These are phyloP conservation scores for Phytopythium mirpurense DNA, from an alignment of 352 stramenopile genomes.

Conservation along the genomic window DNA sequence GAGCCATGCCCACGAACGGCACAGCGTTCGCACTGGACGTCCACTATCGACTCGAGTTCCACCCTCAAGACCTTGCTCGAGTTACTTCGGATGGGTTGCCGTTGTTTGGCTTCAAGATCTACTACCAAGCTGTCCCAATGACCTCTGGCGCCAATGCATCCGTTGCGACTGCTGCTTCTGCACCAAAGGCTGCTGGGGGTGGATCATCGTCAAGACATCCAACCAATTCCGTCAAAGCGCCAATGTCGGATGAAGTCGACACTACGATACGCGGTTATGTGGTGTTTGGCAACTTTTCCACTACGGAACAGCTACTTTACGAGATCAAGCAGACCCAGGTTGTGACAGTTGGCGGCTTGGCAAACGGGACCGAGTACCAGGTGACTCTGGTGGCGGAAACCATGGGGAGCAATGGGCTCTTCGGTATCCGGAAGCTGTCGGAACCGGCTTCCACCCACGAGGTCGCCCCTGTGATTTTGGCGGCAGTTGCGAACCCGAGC, in stretches of 20 bases:
- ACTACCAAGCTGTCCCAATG: slow-evolving; percentile 36
- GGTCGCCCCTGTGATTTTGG: slow-evolving; percentile 33
- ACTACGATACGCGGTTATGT: slow-evolving; percentile 21
- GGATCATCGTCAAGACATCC: slow-evolving; percentile 10
- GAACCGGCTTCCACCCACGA: slow-evolving; percentile 39
- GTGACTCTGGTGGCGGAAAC: slow-evolving; percentile 49
- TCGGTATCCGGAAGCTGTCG: slow-evolving; percentile 20
- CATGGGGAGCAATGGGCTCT: slow-evolving; percentile 41
- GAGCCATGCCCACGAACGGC: slow-evolving; percentile 25
- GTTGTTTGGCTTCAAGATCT: slow-evolving; percentile 43
- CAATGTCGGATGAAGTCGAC: not conserved
- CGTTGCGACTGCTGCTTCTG: slow-evolving; percentile 6
- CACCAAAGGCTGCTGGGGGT: not conserved
- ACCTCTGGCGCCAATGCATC: slow-evolving; percentile 13
- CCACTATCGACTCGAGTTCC: slow-evolving; percentile 33
- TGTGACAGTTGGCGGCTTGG: slow-evolving; percentile 30
- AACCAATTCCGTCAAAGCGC: not conserved
- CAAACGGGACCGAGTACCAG: slow-evolving; percentile 38
- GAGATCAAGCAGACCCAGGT: slow-evolving; percentile 20
- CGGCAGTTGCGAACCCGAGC: slow-evolving; percentile 21
- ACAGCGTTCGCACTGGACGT: slow-evolving; percentile 39
- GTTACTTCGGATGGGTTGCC: slow-evolving; percentile 20
- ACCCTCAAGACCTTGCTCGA: slow-evolving; percentile 28
- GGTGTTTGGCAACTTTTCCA: slow-evolving; percentile 29
- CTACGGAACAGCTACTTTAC: slow-evolving; percentile 23